These are phyloP conservation scores for Puccinia coronata DNA, from an alignment of 1,284 basidiomycete species.

Conservation along the genomic window DNA sequence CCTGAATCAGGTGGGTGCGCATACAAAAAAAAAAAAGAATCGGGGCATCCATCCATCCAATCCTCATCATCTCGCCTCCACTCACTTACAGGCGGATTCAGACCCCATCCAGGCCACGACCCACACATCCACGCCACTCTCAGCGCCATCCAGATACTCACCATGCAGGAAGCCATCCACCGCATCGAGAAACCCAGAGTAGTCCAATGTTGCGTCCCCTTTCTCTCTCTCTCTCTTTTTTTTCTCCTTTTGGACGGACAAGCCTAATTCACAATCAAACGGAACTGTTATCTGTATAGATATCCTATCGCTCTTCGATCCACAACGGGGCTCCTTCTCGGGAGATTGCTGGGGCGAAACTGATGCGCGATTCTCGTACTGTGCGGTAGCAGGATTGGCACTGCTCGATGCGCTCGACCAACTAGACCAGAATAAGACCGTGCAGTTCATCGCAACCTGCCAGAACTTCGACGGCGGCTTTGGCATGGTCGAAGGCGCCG, in stretches of 20 bases:
- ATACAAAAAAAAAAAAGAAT: too few species aligned
- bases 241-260: too few species aligned
- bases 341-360: conserved; percentile 87
- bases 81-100: conserved; percentile 68
- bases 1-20: conserved; percentile 64
- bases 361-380: conserved; percentile 89
- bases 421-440: conserved; percentile 56
- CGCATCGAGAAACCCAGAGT: conserved; percentile 65
- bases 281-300: conserved; percentile 62
- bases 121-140: conserved; percentile 83
- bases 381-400: conserved; percentile 77
- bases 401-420: conserved; percentile 71
- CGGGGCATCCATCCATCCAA: background rate
- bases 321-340: conserved; percentile 77
- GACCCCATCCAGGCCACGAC: conserved; percentile 88
- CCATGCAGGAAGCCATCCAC: conserved; percentile 79
- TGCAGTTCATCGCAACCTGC: conserved; percentile 71
- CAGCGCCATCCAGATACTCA: conserved; percentile 83
- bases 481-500: conserved; percentile 77
- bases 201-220: background rate
- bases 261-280: background rate
- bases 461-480: conserved; percentile 96
- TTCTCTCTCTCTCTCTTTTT: conserved; percentile 46
- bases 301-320: conserved; percentile 77
- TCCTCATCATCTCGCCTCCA: background rate